phyloP scores from a whole-genome alignment of 192 early-diverging fungal species.

The Thoreauomyces humboldtii region DNA sequence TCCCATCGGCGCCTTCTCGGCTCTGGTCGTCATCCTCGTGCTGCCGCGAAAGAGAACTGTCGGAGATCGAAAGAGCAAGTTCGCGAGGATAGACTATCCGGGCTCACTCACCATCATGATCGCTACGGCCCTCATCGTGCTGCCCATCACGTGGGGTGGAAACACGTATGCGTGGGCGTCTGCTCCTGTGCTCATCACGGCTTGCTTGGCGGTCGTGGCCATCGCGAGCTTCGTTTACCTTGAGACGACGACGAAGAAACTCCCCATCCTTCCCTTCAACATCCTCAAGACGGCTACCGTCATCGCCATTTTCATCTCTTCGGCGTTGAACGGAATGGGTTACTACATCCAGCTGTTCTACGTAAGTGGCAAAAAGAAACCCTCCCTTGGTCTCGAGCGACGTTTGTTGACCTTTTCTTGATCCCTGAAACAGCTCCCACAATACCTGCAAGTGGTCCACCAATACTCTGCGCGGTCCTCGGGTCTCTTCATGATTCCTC shows the following conservation, averaged over 20 bases:
- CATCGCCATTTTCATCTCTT: constrained; percentile 15
- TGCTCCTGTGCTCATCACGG: constrained; percentile 56
- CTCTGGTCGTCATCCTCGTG: constrained; percentile 52
- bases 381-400: too few species aligned
- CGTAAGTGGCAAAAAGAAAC: too few species aligned
- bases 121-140: constrained; percentile 55
- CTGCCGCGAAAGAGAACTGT: constrained; percentile 56
- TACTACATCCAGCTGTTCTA: too few species aligned
- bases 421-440: too few species aligned
- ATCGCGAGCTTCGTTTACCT: constrained; percentile 54
- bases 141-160: constrained; percentile 74
- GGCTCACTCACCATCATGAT: constrained; percentile 55
- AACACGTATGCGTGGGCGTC: constrained; percentile 61
- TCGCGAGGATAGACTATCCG: constrained; percentile 63
- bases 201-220: constrained; percentile 46
- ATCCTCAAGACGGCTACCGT: constrained; percentile 57
- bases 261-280: constrained; percentile 67
- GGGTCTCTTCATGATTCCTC: constrained; percentile 72
- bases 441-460: constrained; percentile 55
- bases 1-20: constrained; percentile 69
- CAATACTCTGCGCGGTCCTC: constrained; percentile 68
- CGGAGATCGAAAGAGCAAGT: constrained; percentile 53
- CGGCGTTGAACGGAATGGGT: too few species aligned
- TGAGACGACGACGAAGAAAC: constrained; percentile 60
- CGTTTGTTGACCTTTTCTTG: too few species aligned